These are phyloP conservation scores for Bocquillonia castaneifolia DNA, from an alignment of 441 rosid genomes.

Conservation along the genomic window DNA sequence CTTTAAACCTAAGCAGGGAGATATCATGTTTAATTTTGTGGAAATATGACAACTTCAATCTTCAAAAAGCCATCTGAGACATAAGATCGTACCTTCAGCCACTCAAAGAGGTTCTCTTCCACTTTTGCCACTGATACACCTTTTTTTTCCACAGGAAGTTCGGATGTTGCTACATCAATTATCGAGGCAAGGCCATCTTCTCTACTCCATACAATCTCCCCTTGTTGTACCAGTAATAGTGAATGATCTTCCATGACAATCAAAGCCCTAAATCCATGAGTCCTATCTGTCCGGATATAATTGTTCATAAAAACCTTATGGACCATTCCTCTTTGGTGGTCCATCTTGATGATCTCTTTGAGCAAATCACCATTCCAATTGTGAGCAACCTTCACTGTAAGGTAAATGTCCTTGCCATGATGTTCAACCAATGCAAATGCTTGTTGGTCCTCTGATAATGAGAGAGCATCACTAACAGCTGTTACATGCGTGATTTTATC, in stretches of 20 bases:
- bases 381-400: slow-evolving; percentile 59
- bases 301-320: slow-evolving; percentile 87
- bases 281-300: slow-evolving; percentile 81
- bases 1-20: neutral
- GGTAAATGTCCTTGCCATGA: slow-evolving; percentile 52
- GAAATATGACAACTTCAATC: neutral
- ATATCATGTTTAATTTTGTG: neutral
- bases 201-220: slow-evolving; percentile 90
- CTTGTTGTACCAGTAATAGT: slow-evolving; percentile 83
- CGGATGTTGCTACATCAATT: slow-evolving; percentile 73
- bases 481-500: slow-evolving; percentile 54
- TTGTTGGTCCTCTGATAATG: slow-evolving; percentile 55
- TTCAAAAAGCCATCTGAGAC: slow-evolving; percentile 6
- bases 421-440: slow-evolving; percentile 78
- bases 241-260: slow-evolving; percentile 99
- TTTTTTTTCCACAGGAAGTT: slow-evolving; percentile 80
- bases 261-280: slow-evolving; percentile 92
- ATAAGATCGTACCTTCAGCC: slow-evolving; percentile 74
- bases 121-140: slow-evolving; percentile 96
- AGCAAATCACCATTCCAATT: slow-evolving; percentile 69
- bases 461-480: slow-evolving; percentile 70
- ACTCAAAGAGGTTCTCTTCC: slow-evolving; percentile 85
- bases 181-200: slow-evolving; percentile 96
- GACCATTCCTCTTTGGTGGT: slow-evolving; percentile 71
- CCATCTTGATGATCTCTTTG: slow-evolving; percentile 68